These are phyloP conservation scores for Pseudotulostoma volvatum DNA, from an alignment of 495 filamentous ascomycete species.

Conservation along the genomic window DNA sequence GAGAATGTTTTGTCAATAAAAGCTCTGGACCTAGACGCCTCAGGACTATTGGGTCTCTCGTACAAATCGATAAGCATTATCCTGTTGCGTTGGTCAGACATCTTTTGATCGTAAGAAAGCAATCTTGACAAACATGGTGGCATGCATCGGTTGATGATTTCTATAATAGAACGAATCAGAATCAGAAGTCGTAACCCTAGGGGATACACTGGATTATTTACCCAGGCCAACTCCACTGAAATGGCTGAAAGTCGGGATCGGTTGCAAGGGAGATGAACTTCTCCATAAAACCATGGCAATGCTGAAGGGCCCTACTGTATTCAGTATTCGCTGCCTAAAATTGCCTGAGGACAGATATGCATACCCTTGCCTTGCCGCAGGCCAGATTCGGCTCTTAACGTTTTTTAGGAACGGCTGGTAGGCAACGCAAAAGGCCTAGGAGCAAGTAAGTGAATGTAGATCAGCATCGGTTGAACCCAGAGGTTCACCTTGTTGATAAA, in stretches of 20 bases:
- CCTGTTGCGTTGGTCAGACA: constrained; percentile 6
- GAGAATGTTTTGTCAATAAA: constrained; percentile 38
- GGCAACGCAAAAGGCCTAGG: constrained; percentile 34
- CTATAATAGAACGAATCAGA: constrained; percentile 3
- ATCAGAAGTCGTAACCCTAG: too few relatives aligned
- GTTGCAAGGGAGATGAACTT: constrained; percentile 37
- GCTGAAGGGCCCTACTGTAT: constrained; percentile 29
- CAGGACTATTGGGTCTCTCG: constrained; percentile 31
- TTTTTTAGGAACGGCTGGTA: constrained; percentile 42
- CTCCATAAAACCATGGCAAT: constrained; percentile 39
- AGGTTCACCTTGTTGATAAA: constrained; percentile 28
- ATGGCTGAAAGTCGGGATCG: constrained; percentile 36
- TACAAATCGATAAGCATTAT: constrained; percentile 42
- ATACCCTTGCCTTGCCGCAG: constrained; percentile 34
- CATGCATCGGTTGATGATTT: constrained; percentile 41
- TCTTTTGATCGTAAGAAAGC: not conserved
- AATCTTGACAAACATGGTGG: constrained; percentile 23
- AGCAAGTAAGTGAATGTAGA: not conserved
- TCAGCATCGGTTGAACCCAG: not conserved
- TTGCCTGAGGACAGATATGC: constrained; percentile 36
- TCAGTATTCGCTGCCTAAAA: constrained; percentile 26
- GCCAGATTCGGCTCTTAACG: constrained; percentile 38
- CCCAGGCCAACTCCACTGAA: constrained; percentile 43
- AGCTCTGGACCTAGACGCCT: constrained; percentile 30
- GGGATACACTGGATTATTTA: constrained; percentile 8